Conservation (phyloP, 108 stramenopile genomes). For the Asterionellopsis glacialis region DNA sequence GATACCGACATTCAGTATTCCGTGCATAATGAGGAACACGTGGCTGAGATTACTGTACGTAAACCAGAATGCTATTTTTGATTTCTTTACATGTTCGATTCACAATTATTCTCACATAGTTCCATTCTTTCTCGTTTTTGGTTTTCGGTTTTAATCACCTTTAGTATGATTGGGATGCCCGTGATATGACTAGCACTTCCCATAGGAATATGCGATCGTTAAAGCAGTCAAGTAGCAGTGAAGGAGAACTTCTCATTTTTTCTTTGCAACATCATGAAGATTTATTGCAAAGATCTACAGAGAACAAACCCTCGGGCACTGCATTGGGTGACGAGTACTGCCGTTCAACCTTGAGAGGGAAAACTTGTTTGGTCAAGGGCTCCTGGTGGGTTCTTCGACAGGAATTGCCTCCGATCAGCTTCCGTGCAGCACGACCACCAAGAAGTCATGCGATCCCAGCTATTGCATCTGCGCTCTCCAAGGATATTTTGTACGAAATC, state of each 20-base stretch:
- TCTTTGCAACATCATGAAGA: conserved; percentile 75
- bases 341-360: conserved; percentile 29
- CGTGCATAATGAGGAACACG: not conserved
- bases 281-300: conserved; percentile 15
- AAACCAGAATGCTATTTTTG: too few relatives aligned
- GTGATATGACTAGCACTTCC: not conserved
- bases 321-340: conserved; percentile 15
- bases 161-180: conserved; percentile 28
- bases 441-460: conserved; percentile 30
- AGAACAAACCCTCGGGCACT: not conserved
- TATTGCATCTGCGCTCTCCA: conserved; percentile 37
- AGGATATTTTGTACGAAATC: conserved; percentile 56
- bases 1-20: conserved; percentile 37
- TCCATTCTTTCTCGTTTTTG: too few relatives aligned
- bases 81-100: too few relatives aligned
- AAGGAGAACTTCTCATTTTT: conserved; percentile 49
- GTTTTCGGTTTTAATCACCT: conserved; percentile 14
- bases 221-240: not conserved
- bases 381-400: conserved; percentile 26
- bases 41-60: conserved; percentile 1
- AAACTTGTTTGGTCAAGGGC: conserved; percentile 36
- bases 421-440: conserved; percentile 61
- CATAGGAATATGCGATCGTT: too few relatives aligned
- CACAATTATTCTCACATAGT: too few relatives aligned
- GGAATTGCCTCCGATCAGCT: conserved; percentile 35